These are phyloP conservation scores for Calonectria hongkongensis DNA, from an alignment of 2,329 filamentous ascomycete species.

Conservation along the genomic window DNA sequence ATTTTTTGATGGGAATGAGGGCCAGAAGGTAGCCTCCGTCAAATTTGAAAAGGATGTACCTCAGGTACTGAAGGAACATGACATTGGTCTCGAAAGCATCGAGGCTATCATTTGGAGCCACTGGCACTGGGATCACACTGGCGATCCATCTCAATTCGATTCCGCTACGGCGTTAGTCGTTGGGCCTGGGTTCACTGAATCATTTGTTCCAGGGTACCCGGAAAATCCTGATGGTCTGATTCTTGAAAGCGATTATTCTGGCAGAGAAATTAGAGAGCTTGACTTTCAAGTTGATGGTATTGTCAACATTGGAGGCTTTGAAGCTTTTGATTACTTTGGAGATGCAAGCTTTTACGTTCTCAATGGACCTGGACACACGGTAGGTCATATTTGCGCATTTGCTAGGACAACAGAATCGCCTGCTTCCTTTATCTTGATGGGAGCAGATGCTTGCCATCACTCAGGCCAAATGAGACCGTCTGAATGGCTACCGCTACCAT, in stretches of 20 bases:
- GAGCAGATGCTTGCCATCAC: conserved; percentile 48
- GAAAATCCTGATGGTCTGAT: conserved; percentile 34
- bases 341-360: conserved; percentile 65
- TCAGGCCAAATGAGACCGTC: conserved; percentile 57
- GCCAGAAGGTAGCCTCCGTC: not conserved
- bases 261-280: conserved; percentile 41
- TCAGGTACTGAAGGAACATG: conserved; percentile 16
- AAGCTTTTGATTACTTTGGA: conserved; percentile 63
- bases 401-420: conserved; percentile 42
- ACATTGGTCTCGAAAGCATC: conserved; percentile 35
- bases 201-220: conserved; percentile 43
- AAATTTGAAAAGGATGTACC: conserved; percentile 9
- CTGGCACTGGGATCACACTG: conserved; percentile 56
- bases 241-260: conserved; percentile 45
- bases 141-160: conserved; percentile 52
- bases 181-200: conserved; percentile 48
- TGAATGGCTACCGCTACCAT: conserved; percentile 7
- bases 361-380: conserved; percentile 53
- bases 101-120: conserved; percentile 56
- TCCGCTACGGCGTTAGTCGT: conserved; percentile 50
- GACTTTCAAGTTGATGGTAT: conserved; percentile 41
- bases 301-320: conserved; percentile 58
- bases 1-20: no score
- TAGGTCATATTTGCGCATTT: conserved; percentile 49
- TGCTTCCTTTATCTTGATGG: conserved; percentile 49